These are phyloP conservation scores for Apiospora koreana DNA, from an alignment of 2,329 filamentous ascomycete species.

Conservation along the genomic window DNA sequence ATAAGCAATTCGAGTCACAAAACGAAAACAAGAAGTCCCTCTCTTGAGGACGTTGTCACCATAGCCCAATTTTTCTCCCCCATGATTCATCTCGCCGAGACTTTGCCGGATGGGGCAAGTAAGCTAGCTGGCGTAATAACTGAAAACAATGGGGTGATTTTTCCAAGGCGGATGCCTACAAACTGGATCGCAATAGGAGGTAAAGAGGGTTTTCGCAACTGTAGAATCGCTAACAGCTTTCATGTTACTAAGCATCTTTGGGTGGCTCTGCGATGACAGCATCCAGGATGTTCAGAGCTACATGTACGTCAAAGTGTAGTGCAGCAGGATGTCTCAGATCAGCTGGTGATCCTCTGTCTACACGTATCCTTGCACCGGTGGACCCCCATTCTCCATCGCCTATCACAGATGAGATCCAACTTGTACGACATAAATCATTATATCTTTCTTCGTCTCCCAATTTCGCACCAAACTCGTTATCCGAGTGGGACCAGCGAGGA, in stretches of 20 bases:
- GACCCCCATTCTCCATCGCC: background rate
- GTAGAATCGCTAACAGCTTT: background rate
- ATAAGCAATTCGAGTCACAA: background rate
- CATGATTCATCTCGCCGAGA: conserved; percentile 11
- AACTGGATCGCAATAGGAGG: no score
- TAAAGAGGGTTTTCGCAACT: no score
- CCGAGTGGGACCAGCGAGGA: background rate
- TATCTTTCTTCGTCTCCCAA: background rate
- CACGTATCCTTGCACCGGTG: background rate
- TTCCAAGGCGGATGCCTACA: background rate
- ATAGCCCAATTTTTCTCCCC: background rate
- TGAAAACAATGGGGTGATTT: background rate
- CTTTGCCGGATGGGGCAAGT: conserved; percentile 12
- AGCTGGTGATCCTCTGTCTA: background rate
- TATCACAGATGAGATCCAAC: background rate
- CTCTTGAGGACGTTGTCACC: background rate
- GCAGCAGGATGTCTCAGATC: background rate
- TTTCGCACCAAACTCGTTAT: background rate
- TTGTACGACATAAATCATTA: background rate
- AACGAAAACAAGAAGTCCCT: background rate
- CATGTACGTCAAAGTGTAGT: background rate
- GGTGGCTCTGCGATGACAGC: background rate
- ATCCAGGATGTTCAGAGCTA: background rate
- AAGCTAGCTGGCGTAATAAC: background rate
- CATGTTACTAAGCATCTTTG: background rate